Base-by-base conservation (phyloP, 2,329 filamentous ascomycete genomes). In the Aspergillus tamarii region DNA sequence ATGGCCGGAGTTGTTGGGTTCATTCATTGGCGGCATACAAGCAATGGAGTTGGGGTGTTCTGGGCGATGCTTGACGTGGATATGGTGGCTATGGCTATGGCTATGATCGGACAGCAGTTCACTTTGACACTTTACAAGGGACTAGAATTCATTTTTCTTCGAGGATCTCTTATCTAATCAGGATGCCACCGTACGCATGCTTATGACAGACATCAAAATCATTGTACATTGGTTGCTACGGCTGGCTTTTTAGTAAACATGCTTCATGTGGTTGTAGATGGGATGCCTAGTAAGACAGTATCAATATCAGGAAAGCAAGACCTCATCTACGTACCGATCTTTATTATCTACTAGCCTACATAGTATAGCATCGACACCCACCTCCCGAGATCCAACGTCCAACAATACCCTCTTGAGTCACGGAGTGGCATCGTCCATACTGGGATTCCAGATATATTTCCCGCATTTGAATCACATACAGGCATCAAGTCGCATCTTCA, bases 41-140 rank as follows among this genome's bases (percentile, higher is more conserved):
- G 60, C 63, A 64, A 48, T 64, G 63, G 63, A 64, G 60, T 64
- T 64, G 62, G 62, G 62, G 62, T 64, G 62, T 64, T 64, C 52
- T 55, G 52, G 52, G 19, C 19, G 52, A 39, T 30, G 28, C 16
- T 39, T 55, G 52, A 55, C 34, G 32, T 55, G 52, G 52, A 28
- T 55, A 55, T 55, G 52, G 52, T 36, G n/a, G 52, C 52, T 36
- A 54, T 55, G 52, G 52, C 46, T 39, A 54, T 39, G 52, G 52
- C 48, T 55, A 55, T 39, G 52, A 39, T 55, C 30, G n/a, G 30
- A 52, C 52, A 55, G 52, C 52, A 55, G 41, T 55, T 55, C 52
- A 55, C 34, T 55, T 55, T 52, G 23, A n/a, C 48, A 32, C 48
- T 34, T 52, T 52, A 34, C 48, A 32, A n/a, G 28, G 48, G 48